Percentiles rank a stretch among this genome's conserved stretches.
Evolutionary conservation across 164 flowering plant genomes (phyloP).

Genomic region (Warburgia ugandensis): DNA sequence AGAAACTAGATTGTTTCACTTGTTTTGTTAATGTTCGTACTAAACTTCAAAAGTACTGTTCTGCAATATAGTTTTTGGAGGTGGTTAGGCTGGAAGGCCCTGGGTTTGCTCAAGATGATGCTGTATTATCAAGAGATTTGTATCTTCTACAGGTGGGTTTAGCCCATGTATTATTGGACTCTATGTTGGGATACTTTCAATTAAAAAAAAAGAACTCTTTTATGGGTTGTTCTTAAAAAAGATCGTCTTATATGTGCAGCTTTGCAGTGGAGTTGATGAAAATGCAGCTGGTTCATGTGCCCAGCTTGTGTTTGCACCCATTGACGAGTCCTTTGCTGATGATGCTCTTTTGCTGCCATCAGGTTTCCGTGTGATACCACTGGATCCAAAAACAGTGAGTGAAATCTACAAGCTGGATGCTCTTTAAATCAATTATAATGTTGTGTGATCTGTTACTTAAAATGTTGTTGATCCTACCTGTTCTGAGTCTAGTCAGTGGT

Average conservation of each 20-base stretch:
- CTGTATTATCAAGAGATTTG: conserved; percentile 55
- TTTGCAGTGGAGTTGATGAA: conserved; percentile 85
- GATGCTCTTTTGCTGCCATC: conserved; percentile 79
- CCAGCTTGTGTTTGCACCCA: conserved; percentile 82
- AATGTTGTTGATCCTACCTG: too few relatives aligned
- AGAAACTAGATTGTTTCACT: too few relatives aligned
- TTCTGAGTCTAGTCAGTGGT: too few relatives aligned
- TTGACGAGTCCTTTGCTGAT: conserved; percentile 77
- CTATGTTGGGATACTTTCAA: too few relatives aligned
- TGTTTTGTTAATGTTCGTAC: background rate
- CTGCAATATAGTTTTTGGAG: conserved; percentile 48
- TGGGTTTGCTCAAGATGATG: conserved; percentile 61
- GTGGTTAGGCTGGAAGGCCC: conserved; percentile 68
- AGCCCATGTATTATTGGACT: too few relatives aligned
- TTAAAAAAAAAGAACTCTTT: too few relatives aligned
- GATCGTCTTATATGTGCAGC: conserved; percentile 32
- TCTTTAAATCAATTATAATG: background rate
- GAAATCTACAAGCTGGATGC: background rate
- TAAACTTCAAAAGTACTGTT: background rate
- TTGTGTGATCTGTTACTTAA: too few relatives aligned
- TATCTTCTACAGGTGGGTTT: conserved; percentile 69
- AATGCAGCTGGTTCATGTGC: conserved; percentile 69
- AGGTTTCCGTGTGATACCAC: conserved; percentile 75
- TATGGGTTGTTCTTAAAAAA: too few relatives aligned
- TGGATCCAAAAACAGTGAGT: conserved; percentile 65